Base-by-base conservation (phyloP, 805 yeast species). In the Priceomyces carsonii region DNA sequence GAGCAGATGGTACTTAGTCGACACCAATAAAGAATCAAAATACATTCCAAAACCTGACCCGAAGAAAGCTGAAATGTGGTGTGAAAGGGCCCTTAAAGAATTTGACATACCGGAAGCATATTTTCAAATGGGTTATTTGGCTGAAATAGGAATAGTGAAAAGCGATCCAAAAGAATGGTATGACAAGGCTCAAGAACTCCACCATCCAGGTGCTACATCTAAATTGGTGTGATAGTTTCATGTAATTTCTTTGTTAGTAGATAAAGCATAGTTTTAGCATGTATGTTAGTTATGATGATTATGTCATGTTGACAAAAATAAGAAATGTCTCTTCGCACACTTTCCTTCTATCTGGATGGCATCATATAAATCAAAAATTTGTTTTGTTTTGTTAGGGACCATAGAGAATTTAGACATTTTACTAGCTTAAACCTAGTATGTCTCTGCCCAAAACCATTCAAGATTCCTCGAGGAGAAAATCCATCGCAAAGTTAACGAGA, bases 81-180 rank as follows among this genome's bases (percentile, higher is more conserved):
- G 71, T 42, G 71, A 67, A 23, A 45, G 70, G 4, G 73, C 73
- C 2, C 51, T 66, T 19, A 56, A 58, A 40, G 72, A 66, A 43
- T 66, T 59, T 39, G 48, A 51, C 8, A 48, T 58, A 5, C 57
- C 70, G 2, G 71, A 67, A 25, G 71, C 71, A n/a, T 56, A 47
- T 35, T 63, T 46, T 35, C 57, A 56, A 32, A 62, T 66, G 70
- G 73, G 69, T 3, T 48, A 55, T 24, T 51, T 65, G 31, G 61
- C 63, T n/a, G 68, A 64, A 43, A 51, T 53, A 35, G 72, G 72
- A 5, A 38, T 53, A 6, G 55, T 50, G 1, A 32, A 36, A 3
- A 57, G 58, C 4, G 50, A 58, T 18, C 55, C 70, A 1, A 29
- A 44, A 13, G 47, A 36, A 23, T 69, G 67, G 66, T 66, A 38